Base-by-base conservation (phyloP, 2,329 filamentous ascomycete genomes). In the Ophiocordyceps camponoti-floridani region DNA sequence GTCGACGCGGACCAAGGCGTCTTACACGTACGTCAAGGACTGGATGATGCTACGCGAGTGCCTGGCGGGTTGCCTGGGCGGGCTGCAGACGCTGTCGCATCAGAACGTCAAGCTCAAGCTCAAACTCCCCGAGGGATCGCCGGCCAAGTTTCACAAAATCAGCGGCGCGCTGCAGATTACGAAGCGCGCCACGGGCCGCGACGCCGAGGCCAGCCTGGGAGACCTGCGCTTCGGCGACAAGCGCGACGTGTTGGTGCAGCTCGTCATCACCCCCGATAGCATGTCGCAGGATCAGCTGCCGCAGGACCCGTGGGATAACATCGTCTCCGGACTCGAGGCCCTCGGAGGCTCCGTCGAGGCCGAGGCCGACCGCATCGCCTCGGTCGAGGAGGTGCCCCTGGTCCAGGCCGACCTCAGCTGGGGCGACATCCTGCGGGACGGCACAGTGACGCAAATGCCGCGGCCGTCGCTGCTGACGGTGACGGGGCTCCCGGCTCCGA, bases 31-130 rank as follows among this genome's bases (percentile, higher is more conserved):
- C 56, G 88, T 98, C 53, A 98, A 96, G 64, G 91, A 98, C 61
- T 98, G 91, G 91, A 96, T 96, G 89, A 98, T 96, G 89, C 73
- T 98, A 33, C 82, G 91, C 27, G 91, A 98, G 61, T 96, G 91
- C 59, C 73, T 95, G 41, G 91, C 88, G 23, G 91, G 91, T 40
- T 96, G 89, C 56, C 68, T 98, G 27, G 91, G 91, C 42, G 80
- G 86, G 13, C 74, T 96, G 58, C 91, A 98, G 62, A 87, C 85
- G 2, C 81, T 86, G 27, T 96, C 91, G n/a, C 91, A 98, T 59
- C 91, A 96, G 60, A 96, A 96, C 56, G 91, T 93, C 46, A 95
- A 94, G 67, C 73, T 98, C 45, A 94, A 93, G 68, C 76, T 98
- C 46, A 84, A 85, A 53, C 68, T 98, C 8, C 91, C 91, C 0